A percentile compares a stretch with the other conserved stretches of the same genome.
Conservation (phyloP, 805 yeast species). For the Metschnikowia drakensbergensis region DNA sequence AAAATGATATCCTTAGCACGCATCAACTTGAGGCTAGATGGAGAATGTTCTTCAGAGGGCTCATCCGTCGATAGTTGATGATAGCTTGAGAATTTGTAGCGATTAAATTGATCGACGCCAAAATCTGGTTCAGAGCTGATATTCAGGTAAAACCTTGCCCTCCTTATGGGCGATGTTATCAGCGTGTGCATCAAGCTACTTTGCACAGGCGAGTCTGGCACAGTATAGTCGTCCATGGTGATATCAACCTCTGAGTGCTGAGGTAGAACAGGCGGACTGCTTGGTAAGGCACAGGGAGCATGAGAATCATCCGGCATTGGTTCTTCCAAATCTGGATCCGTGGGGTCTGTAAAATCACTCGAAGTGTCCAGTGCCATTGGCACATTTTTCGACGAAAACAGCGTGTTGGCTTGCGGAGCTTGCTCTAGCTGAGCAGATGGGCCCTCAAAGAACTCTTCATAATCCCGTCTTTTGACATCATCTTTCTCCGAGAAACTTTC, state of each 20-base stretch:
- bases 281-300: constrained; percentile 20
- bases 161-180: constrained; percentile 1
- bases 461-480: constrained; percentile 34
- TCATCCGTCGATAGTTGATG: constrained; percentile 33
- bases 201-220: constrained; percentile 29
- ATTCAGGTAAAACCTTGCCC: background rate
- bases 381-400: background rate
- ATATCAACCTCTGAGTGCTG: constrained; percentile 31
- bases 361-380: background rate
- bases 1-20: constrained; percentile 42
- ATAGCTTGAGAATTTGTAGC: constrained; percentile 29
- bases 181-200: constrained; percentile 9
- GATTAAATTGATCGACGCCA: constrained; percentile 49
- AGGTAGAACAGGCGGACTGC: constrained; percentile 39
- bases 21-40: constrained; percentile 10
- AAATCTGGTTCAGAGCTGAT: constrained; percentile 42
- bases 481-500: constrained; percentile 42
- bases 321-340: constrained; percentile 6
- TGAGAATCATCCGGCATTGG: background rate
- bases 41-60: constrained; percentile 1
- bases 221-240: constrained; percentile 20
- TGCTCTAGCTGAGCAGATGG: background rate
- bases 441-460: constrained; percentile 9
- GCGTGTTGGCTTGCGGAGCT: background rate
- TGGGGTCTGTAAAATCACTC: constrained; percentile 5